Conservation (phyloP, 2,329 filamentous ascomycete species). For the Dactylellina sp. region DNA sequence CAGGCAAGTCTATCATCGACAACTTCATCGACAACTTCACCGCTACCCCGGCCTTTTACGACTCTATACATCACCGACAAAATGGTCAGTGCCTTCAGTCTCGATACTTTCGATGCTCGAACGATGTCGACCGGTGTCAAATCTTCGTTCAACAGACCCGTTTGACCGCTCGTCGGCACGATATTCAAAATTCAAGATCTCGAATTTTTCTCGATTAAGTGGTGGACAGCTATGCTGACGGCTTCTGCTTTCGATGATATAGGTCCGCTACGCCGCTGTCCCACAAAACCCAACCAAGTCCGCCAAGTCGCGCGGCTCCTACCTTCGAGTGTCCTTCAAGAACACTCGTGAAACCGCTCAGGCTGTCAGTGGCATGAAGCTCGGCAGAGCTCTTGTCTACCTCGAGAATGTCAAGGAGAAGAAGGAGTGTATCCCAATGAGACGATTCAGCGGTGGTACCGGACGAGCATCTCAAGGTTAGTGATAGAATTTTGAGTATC, state of each 20-base stretch:
- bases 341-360: conserved; percentile 99
- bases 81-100: conserved; percentile 53
- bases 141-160: conserved; percentile 10
- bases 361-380: conserved; percentile 99
- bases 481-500: conserved; percentile 64
- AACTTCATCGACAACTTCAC: conserved; percentile 50
- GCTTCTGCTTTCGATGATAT: conserved; percentile 25
- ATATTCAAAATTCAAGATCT: conserved; percentile 21
- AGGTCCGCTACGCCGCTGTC: conserved; percentile 97
- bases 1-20: conserved; percentile 43
- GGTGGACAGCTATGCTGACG: conserved; percentile 39
- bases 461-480: conserved; percentile 98
- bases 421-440: conserved; percentile 97
- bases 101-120: conserved; percentile 33
- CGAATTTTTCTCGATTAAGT: conserved; percentile 13
- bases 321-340: conserved; percentile 99
- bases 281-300: conserved; percentile 90
- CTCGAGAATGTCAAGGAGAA: conserved; percentile 98
- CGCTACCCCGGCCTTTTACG: conserved; percentile 36
- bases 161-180: conserved; percentile 23
- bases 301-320: conserved; percentile 97
- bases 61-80: conserved; percentile 53
- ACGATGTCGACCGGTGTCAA: conserved; percentile 38
- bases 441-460: conserved; percentile 94
- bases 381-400: conserved; percentile 93